Evolutionary conservation across 129 eudicot genomes (phyloP).

Genomic region (Centrapalus pauciflorus): DNA sequence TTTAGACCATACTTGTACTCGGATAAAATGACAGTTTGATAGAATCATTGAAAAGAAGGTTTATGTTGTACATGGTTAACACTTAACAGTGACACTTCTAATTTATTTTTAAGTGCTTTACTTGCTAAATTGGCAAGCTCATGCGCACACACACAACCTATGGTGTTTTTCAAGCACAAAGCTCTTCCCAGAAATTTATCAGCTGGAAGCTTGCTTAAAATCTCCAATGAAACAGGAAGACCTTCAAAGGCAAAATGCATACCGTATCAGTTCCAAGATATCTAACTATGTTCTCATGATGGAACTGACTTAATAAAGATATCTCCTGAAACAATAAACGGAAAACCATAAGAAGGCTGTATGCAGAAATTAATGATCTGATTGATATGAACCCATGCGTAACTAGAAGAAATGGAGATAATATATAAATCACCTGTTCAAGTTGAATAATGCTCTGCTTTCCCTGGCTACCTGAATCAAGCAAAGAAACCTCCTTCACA

Average conservation of each 20-base stretch:
- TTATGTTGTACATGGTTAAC: neutral
- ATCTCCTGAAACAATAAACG: constrained; percentile 53
- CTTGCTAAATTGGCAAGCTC: neutral
- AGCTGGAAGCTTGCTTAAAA: neutral
- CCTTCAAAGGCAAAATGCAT: constrained; percentile 12
- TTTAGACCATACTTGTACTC: neutral
- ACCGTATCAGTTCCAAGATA: constrained; percentile 82
- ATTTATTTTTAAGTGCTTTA: neutral
- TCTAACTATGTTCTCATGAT: constrained; percentile 73
- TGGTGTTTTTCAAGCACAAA: neutral
- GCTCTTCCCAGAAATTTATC: neutral
- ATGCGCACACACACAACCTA: neutral
- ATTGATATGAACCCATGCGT: neutral
- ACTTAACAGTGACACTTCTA: neutral
- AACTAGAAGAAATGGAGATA: neutral
- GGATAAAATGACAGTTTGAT: neutral
- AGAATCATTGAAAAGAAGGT: neutral
- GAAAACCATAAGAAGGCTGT: constrained; percentile 4
- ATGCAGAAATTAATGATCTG: constrained; percentile 4
- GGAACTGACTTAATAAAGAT: constrained; percentile 64
- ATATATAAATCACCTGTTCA: constrained; percentile 50
- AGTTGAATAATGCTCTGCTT: constrained; percentile 66
- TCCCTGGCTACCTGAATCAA: constrained; percentile 62
- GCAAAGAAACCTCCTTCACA: constrained; percentile 87
- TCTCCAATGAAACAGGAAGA: constrained; percentile 1